Percentiles rank a stretch among this genome's conserved stretches.
Evolutionary conservation across 106 monocot species (phyloP).

Genomic region (Dendrobium officinale): DNA sequence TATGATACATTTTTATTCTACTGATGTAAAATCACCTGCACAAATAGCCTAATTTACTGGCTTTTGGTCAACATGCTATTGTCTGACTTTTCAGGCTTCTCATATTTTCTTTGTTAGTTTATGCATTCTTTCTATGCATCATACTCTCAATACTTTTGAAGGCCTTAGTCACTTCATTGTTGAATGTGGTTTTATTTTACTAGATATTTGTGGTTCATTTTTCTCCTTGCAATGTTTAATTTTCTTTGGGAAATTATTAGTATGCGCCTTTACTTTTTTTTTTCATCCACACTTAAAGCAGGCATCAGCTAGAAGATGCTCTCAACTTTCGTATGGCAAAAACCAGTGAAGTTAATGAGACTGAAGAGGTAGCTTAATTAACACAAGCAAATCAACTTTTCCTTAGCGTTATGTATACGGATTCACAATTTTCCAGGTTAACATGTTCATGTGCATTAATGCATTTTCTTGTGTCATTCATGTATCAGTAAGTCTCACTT

Average conservation of each 20-base stretch:
- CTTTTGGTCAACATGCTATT: neutral
- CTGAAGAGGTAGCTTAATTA: slow-evolving; percentile 57
- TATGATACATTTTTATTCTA: neutral
- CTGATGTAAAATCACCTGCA: too few species aligned
- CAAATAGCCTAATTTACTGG: too few species aligned
- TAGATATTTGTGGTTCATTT: neutral
- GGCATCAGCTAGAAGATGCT: slow-evolving; percentile 82
- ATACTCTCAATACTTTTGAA: neutral
- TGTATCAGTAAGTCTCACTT: neutral
- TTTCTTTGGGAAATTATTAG: too few species aligned
- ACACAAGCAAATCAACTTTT: neutral
- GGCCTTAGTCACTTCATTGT: neutral
- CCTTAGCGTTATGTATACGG: neutral
- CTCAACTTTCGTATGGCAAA: slow-evolving; percentile 73
- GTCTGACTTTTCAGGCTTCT: neutral
- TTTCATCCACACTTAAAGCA: slow-evolving; percentile 16
- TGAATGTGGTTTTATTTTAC: neutral
- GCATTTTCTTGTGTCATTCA: neutral
- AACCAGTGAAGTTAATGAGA: slow-evolving; percentile 59
- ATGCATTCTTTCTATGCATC: neutral
- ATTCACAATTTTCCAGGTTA: neutral
- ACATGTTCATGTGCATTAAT: neutral
- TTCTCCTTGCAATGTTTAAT: neutral
- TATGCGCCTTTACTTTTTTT: too few species aligned
- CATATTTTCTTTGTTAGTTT: neutral